These are phyloP conservation scores for Diacronema lutheri DNA, from an alignment of 78 protist species.

Conservation along the genomic window DNA sequence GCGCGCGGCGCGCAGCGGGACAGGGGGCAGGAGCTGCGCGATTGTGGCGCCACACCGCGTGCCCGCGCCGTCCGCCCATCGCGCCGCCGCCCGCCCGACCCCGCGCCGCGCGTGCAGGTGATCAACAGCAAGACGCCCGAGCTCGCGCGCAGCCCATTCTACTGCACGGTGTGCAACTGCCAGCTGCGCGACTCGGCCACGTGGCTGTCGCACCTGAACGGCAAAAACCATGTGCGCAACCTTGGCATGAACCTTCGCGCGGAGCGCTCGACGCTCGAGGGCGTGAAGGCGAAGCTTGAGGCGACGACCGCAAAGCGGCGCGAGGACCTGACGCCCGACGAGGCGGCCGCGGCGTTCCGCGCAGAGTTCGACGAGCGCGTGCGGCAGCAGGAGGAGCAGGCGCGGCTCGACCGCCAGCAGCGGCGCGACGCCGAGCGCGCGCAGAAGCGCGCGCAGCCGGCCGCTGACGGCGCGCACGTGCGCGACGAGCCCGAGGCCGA, in stretches of 20 bases:
- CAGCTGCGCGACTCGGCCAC: slow-evolving; percentile 11
- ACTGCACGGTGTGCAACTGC: slow-evolving; percentile 20
- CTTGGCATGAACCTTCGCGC: slow-evolving; percentile 10
- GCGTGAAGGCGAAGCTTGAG: background rate
- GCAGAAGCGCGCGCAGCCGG: background rate
- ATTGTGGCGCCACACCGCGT: too few species aligned
- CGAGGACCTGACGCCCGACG: background rate
- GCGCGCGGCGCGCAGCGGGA: too few species aligned
- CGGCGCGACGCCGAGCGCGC: background rate
- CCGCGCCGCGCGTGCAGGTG: too few species aligned
- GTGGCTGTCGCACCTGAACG: slow-evolving; percentile 3
- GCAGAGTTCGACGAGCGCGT: background rate
- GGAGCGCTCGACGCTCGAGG: slow-evolving; percentile 14
- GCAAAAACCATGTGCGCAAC: background rate
- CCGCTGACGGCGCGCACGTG: background rate
- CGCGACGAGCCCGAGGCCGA: background rate
- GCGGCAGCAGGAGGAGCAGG: background rate
- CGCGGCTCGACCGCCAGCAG: background rate
- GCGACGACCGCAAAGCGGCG: background rate
- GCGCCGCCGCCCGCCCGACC: too few species aligned
- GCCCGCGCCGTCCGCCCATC: too few species aligned
- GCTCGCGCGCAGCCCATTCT: background rate
- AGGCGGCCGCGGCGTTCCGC: background rate
- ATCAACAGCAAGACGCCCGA: too few species aligned
- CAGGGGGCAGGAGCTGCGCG: too few species aligned